Percentiles rank a stretch among this genome's conserved stretches.
Evolutionary conservation across 1,284 basidiomycete genomes (phyloP).

Genomic region (Austroboletus olivaceoglutinosus): DNA sequence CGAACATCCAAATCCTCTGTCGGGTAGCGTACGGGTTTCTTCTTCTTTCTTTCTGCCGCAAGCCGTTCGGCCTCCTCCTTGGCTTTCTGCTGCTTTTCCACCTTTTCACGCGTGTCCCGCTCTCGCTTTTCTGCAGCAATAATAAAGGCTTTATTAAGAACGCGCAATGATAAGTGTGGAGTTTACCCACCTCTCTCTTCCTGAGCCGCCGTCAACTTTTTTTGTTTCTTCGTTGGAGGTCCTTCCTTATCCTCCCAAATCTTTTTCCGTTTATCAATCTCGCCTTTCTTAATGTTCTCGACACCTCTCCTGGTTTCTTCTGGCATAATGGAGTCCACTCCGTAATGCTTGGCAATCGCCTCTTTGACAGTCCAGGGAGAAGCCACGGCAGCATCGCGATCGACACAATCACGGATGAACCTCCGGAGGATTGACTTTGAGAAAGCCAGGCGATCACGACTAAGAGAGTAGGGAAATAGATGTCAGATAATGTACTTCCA

Average conservation of each 20-base stretch:
- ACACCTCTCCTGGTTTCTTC: constrained; percentile 81
- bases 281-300: constrained; percentile 76
- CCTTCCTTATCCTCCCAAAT: constrained; percentile 83
- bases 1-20: constrained; percentile 82
- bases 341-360: constrained; percentile 78
- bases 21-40: constrained; percentile 84
- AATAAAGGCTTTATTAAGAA: constrained; percentile 31
- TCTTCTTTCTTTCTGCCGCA: constrained; percentile 80
- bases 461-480: constrained; percentile 31
- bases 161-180: constrained; percentile 2
- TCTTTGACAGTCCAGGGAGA: constrained; percentile 95
- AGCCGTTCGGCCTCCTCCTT: constrained; percentile 71
- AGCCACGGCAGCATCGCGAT: constrained; percentile 86
- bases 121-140: constrained; percentile 57
- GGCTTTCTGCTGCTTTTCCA: constrained; percentile 60
- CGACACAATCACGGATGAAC: constrained; percentile 92
- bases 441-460: constrained; percentile 92
- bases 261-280: constrained; percentile 88
- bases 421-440: constrained; percentile 95
- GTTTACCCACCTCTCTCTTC: constrained; percentile 64
- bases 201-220: constrained; percentile 66
- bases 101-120: constrained; percentile 64
- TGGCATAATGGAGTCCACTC: constrained; percentile 81
- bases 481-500: constrained; percentile 5
- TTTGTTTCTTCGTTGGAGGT: constrained; percentile 75